Conservation (phyloP, 2,329 filamentous ascomycete genomes). For the Alternaria conjuncta region DNA sequence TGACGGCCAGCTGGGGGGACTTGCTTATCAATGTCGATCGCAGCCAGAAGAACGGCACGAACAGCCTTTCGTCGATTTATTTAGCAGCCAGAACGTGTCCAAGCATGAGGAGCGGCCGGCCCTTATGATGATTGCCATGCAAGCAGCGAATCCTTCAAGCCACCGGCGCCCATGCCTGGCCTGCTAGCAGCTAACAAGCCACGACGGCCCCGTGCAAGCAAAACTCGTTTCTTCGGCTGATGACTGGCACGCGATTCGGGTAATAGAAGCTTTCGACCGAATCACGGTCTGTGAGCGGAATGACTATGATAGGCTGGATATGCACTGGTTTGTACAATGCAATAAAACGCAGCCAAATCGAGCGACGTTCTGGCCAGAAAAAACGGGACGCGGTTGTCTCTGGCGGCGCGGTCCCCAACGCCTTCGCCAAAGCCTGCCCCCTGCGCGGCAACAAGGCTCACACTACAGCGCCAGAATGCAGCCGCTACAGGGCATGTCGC, state of each 20-base stretch:
- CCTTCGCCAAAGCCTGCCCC: slow-evolving; percentile 8
- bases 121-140: slow-evolving; percentile 38
- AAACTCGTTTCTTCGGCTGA: slow-evolving; percentile 26
- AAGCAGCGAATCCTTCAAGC: slow-evolving; percentile 33
- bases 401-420: slow-evolving; percentile 15
- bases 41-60: slow-evolving; percentile 16
- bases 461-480: slow-evolving; percentile 3
- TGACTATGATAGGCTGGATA: slow-evolving; percentile 17
- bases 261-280: slow-evolving; percentile 26
- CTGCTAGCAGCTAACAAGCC: slow-evolving; percentile 34
- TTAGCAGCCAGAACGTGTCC: slow-evolving; percentile 22
- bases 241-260: slow-evolving; percentile 33
- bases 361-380: slow-evolving; percentile 27
- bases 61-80: slow-evolving; percentile 21
- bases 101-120: slow-evolving; percentile 27
- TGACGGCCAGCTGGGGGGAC: slow-evolving; percentile 28
- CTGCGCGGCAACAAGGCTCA: slow-evolving; percentile 5
- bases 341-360: slow-evolving; percentile 32
- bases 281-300: slow-evolving; percentile 11
- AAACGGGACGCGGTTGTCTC: slow-evolving; percentile 15
- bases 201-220: slow-evolving; percentile 23
- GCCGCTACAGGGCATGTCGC: background rate
- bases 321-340: slow-evolving; percentile 30
- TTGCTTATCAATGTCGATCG: slow-evolving; percentile 31
- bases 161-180: slow-evolving; percentile 27